Base-by-base conservation (phyloP, 345 rosid genomes). In the Leavenworthia alabamica region DNA sequence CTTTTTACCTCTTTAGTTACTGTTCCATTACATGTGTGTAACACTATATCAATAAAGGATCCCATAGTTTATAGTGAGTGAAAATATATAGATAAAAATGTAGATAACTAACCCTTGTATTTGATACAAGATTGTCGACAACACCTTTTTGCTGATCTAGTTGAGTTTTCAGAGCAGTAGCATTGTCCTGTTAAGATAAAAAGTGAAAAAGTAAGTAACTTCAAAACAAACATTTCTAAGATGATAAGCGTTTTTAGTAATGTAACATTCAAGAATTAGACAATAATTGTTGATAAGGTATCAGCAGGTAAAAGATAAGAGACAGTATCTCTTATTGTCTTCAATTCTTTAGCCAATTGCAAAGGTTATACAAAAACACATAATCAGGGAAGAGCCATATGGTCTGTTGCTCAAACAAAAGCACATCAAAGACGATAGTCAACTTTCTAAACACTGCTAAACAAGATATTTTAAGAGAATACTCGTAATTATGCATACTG, bases 101-200 rank as follows among this genome's bases (percentile, higher is more conserved):
- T 56, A 23, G 44, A n/a, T 9, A 44, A 61, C 83, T 60, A 64
- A 82, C 90, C 85, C 77, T 77, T 36, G 89, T 82, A 66, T 82
- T 87, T 24, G 88, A 84, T 75, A 87, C 80, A 63, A 87, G 90
- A 78, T 78, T 84, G 39, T 87, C 85, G 50, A 84, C 86, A 64
- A 87, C 81, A 56, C 73, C 53, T 73, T 67, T 82, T 65, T 84
- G 89, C 49, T 84, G 90, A 76, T 82, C 89, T 19, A 87, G 83
- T 68, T 87, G 88, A 62, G 79, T 66, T 76, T 77, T 81, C 74
- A 87, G 73, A 42, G 83, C 72, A 62, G 45, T 67, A 37, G 85
- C 86, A 68, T 73, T 82, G 73, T 82, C 86, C 91, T 84, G 76
- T 68, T 62, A 67, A 66, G 39, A 61, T 12, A 4, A 60, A 9